A percentile compares a stretch with the other conserved stretches of the same genome.
Evolutionary conservation across 164 flowering plant genomes (phyloP).

Genomic region (Magnolia sinica): DNA sequence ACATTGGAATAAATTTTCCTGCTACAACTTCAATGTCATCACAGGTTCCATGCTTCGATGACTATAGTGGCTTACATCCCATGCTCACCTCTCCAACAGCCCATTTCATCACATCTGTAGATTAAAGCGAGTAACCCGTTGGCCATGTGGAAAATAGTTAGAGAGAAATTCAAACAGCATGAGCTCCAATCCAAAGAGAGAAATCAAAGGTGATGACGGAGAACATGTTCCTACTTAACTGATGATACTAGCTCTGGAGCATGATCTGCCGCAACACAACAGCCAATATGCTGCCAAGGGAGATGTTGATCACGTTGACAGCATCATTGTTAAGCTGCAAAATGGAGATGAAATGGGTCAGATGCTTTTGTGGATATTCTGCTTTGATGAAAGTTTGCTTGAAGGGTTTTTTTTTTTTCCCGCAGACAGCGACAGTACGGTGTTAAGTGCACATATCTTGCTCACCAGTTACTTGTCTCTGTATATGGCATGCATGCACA

Average conservation of each 20-base stretch:
- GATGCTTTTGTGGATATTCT: background rate
- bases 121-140: background rate
- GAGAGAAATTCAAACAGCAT: background rate
- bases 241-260: conserved; percentile 19
- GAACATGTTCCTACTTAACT: no score
- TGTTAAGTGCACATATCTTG: background rate
- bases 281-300: conserved; percentile 79
- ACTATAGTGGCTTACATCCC: background rate
- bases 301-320: conserved; percentile 82
- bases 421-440: background rate
- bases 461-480: background rate
- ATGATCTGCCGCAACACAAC: conserved; percentile 64
- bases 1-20: background rate
- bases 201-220: background rate
- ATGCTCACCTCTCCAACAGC: background rate
- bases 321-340: conserved; percentile 86
- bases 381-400: background rate
- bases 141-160: background rate
- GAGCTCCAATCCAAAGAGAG: background rate
- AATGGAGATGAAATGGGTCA: background rate
- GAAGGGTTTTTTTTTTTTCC: background rate
- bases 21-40: background rate
- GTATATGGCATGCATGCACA: background rate
- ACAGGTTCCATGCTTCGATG: background rate
- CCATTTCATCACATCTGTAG: background rate